Conservation (phyloP, 2,329 filamentous ascomycete species). For the Bipolaris sorokiniana region DNA sequence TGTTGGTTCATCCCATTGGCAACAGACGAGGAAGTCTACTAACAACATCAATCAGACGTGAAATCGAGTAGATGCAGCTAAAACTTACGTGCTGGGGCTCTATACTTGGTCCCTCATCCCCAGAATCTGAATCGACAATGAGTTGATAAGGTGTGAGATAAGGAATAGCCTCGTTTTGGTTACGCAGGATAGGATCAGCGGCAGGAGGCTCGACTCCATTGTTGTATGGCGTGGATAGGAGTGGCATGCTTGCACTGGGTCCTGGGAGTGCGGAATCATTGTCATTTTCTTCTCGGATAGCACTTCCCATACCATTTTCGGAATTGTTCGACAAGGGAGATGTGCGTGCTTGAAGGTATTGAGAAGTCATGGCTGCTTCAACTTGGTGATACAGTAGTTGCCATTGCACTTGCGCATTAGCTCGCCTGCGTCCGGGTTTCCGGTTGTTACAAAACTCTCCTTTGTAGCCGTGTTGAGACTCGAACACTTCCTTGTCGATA, state of each 20-base stretch:
- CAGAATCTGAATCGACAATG: neutral
- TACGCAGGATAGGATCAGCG: neutral
- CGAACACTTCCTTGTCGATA: constrained; percentile 4
- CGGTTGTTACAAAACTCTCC: constrained; percentile 5
- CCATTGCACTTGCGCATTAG: neutral
- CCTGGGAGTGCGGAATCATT: neutral
- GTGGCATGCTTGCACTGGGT: neutral
- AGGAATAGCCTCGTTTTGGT: neutral
- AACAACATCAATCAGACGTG: neutral
- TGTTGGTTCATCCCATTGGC: neutral
- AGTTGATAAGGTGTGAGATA: neutral
- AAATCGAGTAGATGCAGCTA: neutral
- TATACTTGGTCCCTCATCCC: neutral
- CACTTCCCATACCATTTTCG: neutral
- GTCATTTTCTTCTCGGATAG: neutral
- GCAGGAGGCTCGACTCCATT: neutral
- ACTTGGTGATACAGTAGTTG: neutral
- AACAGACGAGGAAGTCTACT: neutral
- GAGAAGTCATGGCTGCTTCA: neutral
- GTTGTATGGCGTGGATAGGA: neutral
- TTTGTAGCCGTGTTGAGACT: neutral
- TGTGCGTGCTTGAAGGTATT: too few species aligned
- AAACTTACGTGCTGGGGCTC: neutral
- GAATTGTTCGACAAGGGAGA: neutral
- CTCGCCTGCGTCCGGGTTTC: neutral